These are phyloP conservation scores for Tillandsia fasciculata DNA, from an alignment of 176 grass and related monocot genomes.

Conservation along the genomic window DNA sequence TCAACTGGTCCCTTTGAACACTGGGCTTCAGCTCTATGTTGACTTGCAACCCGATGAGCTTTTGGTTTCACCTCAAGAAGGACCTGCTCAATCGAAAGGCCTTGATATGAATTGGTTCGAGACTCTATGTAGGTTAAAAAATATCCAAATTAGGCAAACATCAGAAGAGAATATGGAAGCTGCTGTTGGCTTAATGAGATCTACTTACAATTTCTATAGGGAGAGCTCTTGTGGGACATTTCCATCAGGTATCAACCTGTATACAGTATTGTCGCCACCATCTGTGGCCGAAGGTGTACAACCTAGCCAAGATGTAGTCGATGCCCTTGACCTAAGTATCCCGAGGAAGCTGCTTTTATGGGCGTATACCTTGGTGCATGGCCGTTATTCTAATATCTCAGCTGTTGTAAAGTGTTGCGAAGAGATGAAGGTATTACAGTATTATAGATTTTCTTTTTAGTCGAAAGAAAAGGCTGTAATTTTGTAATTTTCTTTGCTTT, in stretches of 20 bases:
- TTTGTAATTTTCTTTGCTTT: conserved; percentile 4
- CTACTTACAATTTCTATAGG: conserved; percentile 83
- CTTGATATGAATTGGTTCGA: conserved; percentile 98
- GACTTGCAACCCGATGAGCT: conserved; percentile 90
- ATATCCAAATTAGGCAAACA: conserved; percentile 64
- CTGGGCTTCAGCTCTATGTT: conserved; percentile 54
- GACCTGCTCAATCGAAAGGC: conserved; percentile 68
- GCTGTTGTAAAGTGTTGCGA: conserved; percentile 83
- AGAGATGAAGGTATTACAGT: conserved; percentile 67
- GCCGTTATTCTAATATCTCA: conserved; percentile 69
- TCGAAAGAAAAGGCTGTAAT: background rate
- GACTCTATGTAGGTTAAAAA: conserved; percentile 74
- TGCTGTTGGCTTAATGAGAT: conserved; percentile 75
- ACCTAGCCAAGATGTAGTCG: conserved; percentile 36
- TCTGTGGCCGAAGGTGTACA: conserved; percentile 34
- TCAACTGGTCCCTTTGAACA: conserved; percentile 38
- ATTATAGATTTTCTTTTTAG: background rate
- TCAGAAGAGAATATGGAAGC: conserved; percentile 81
- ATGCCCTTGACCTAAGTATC: conserved; percentile 68
- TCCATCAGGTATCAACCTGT: conserved; percentile 74
- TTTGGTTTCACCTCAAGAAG: conserved; percentile 63
- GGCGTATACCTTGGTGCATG: conserved; percentile 68
- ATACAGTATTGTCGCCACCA: conserved; percentile 41
- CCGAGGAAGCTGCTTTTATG: conserved; percentile 94
- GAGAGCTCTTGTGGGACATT: conserved; percentile 81